Conservation (phyloP, 345 rosid species). For the Garcia nutans region DNA sequence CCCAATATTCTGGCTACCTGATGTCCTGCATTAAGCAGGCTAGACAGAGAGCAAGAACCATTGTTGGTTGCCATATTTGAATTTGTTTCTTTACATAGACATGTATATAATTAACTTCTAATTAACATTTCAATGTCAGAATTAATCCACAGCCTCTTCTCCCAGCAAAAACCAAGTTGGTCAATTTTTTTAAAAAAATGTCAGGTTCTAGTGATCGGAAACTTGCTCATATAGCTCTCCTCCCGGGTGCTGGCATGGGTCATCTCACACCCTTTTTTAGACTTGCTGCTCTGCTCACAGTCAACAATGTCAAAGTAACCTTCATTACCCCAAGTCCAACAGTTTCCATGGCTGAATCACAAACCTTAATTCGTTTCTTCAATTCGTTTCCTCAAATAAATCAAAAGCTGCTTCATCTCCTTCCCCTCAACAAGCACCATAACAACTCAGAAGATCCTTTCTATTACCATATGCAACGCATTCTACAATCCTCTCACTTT, state of each 20-base stretch:
- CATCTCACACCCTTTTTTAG: slow-evolving; percentile 46
- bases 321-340: slow-evolving; percentile 35
- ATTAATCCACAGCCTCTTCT: neutral
- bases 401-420: slow-evolving; percentile 25
- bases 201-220: slow-evolving; percentile 5
- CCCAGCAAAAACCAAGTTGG: neutral
- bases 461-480: slow-evolving; percentile 27
- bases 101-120: neutral
- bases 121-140: neutral
- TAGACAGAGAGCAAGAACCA: neutral
- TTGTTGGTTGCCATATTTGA: slow-evolving; percentile 5
- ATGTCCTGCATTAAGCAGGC: neutral
- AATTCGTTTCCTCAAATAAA: slow-evolving; percentile 28
- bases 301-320: slow-evolving; percentile 26
- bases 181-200: slow-evolving; percentile 5
- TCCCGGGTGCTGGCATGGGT: slow-evolving; percentile 48
- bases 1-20: neutral
- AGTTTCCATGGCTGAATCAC: slow-evolving; percentile 36
- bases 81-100: neutral
- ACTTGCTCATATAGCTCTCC: slow-evolving; percentile 31
- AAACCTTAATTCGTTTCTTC: slow-evolving; percentile 23
- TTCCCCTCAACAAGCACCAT: slow-evolving; percentile 7
- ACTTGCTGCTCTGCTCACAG: slow-evolving; percentile 30
- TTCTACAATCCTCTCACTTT: slow-evolving; percentile 27
- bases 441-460: slow-evolving; percentile 33